Evolutionary conservation across 768 basidiomycete genomes (phyloP), one percentile per base, ranked within the genome.

Genomic region (Piloderma croceum): DNA sequence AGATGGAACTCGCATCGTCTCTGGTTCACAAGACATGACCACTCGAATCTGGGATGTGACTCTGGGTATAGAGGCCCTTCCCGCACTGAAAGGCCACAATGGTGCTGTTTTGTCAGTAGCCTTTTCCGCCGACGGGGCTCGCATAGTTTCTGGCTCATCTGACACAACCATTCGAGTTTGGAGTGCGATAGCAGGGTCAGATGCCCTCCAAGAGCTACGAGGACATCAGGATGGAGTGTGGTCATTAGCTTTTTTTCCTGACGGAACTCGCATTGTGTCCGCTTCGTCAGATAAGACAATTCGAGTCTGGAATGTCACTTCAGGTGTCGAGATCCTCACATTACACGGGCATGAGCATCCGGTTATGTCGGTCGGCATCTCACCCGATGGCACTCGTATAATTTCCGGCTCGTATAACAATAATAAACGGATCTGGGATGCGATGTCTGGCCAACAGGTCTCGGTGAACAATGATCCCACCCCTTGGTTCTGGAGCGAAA

Each of bases 121-220:
- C n/a, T 44, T 39, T 22, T 42, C 41, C 10, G 7, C 36, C 7
- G 45, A 46, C 25, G 29, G 34, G 15, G 21, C 11, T 15, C 17
- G 7, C 12, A 31, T 52, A 35, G 15, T 33, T 15, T 42, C 63
- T 31, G 60, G 60, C 11, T 61, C 59, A 2, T 54, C 53, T 7
- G 63, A 63, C 36, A 59, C 55, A 38, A 57, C 55, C 4, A 53
- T 63, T 36, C 49, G 52, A 42, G 37, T 63, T 39, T 63, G 60
- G 60, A 54, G 61, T 43, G 41, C 52, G 11, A 31, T 29, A 11
- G 49, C 44, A 3, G 35, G 41, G 3, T 20, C 38, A 10, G 2
- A 34, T 3, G 13, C 47, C 24, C 27, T 23, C 7, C 40, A 21
- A 6, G 41, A 49, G 3, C 38, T 55, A 13, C 15, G 39, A 13